Base-by-base conservation (phyloP, 2,329 filamentous ascomycete genomes). In the Fusarium nelsonii region DNA sequence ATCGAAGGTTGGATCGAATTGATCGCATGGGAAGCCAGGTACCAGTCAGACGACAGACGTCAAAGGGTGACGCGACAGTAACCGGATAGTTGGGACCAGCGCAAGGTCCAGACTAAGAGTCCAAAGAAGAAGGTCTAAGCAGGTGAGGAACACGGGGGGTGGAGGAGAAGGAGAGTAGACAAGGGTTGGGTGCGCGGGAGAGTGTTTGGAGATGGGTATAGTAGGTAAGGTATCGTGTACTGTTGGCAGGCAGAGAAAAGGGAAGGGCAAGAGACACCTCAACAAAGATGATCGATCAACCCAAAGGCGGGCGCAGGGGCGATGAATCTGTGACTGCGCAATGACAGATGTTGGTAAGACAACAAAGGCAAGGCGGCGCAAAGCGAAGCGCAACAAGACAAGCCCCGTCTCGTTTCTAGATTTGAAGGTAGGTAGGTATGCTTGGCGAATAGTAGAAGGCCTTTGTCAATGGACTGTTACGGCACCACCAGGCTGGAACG, bases 41-140 rank as follows among this genome's bases (percentile, higher is more conserved):
- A 63, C 58, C 65, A 60, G 62, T 71, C 70, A 73, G 69, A 52
- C 56, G 69, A 67, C 48, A 60, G 52, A 56, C 66, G 56, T 61
- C 63, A 70, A 63, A 68, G 46, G 62, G 65, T 68, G 61, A 73
- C 59, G 69, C 62, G 70, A 72, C 55, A 67, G 56, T 50, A 65
- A 61, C 60, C 65, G 58, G 57, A 65, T 58, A 63, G 36, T 70
- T 72, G 69, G 71, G 63, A 57, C 46, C 58, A 46, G 53, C 58
- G 56, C 56, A 56, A 69, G 58, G 48, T 40, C 59, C 40, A 65
- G 56, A 54, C 28, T 23, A 34, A 58, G 34, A 49, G 46, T 33
- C 61, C 36, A 53, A 48, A 54, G 36, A 40, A 65, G 52, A 39
- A 65, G 36, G 62, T 63, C 48, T 49, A 33, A 57, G 37, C 32